Evolutionary conservation across 306 rosid genomes (phyloP).

Genomic region (Rubus parviflorus): DNA sequence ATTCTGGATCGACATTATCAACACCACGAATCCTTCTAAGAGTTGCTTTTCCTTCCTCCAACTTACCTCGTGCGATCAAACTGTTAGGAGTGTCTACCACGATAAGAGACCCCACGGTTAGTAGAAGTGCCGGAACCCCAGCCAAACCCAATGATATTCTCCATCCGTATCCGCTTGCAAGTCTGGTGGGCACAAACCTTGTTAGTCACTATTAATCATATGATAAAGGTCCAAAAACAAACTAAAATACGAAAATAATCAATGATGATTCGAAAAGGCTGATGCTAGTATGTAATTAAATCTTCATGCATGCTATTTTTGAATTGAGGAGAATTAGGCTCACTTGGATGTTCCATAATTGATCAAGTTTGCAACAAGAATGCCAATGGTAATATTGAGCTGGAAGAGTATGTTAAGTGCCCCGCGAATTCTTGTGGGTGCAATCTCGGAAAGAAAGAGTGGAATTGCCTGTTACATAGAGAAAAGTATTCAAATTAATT

Average conservation of each 20-base stretch:
- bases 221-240: no score
- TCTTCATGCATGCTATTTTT: no score
- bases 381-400: constrained; percentile 59
- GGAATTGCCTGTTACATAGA: no score
- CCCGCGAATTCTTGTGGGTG: constrained; percentile 63
- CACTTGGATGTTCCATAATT: constrained; percentile 49
- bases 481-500: no score
- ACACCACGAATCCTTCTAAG: no score
- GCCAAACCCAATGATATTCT: constrained; percentile 54
- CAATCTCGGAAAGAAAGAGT: constrained; percentile 60
- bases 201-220: no score
- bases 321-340: no score
- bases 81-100: constrained; percentile 58
- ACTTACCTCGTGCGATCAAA: constrained; percentile 50
- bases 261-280: no score
- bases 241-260: no score
- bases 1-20: no score
- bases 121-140: constrained; percentile 43
- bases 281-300: no score
- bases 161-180: constrained; percentile 61
- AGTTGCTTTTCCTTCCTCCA: constrained; percentile 47
- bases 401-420: constrained; percentile 63
- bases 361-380: constrained; percentile 49
- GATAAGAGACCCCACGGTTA: constrained; percentile 35
- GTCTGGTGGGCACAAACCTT: no score